Base-by-base conservation (phyloP, 2,329 filamentous ascomycete species). In the Sphaceloma murrayae region DNA sequence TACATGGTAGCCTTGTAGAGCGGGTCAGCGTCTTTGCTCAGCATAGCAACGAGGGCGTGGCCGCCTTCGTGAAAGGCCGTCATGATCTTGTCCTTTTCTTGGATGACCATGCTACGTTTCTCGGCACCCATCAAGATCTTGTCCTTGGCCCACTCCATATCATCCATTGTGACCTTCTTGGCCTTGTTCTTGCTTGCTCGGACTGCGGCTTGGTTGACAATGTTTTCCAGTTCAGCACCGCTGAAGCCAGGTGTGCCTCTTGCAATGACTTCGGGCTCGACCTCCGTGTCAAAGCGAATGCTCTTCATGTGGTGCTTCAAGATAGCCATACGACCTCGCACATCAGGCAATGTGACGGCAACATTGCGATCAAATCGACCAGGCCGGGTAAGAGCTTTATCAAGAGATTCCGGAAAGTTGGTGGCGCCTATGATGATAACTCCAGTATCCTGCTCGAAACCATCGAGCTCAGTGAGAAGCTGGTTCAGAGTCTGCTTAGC, bases 401-500 rank as follows among this genome's bases (percentile, higher is more conserved):
- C 91, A 16, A 98, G 78, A 22, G 89, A 72, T 64, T 95, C 81
- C 3, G 91, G 91, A 58, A 95, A 91, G 66, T 98, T 98, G 51
- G 91, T 98, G 3, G 91, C 91, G 40, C 82, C 91, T 49, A 98
- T 81, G 58, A 98, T 89, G 58, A 98, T 94, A 19, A 98, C 87
- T 51, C 88, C 86, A 51, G 82, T 91, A 57, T 85, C 86, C 61
- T 95, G 88, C 47, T 94, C 87, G 58, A 98, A 98, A 17, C 93
- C 93, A 56, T 98, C 93, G 29, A 98, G 75, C 62, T 98, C 91
- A 13, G 93, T 96, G 46, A 98, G 76, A 44, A 98, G 76, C 66
- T 98, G 91, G 60, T 98, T 98, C 51, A 98, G 74, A 0, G 91
- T 98, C 65, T 98, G 93, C 63, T 95, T 95, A 52, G 89, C 85